Percentiles rank a stretch among this genome's conserved stretches.
Evolutionary conservation across 1,284 basidiomycete genomes (phyloP).

Genomic region (Termitomyces sp.): DNA sequence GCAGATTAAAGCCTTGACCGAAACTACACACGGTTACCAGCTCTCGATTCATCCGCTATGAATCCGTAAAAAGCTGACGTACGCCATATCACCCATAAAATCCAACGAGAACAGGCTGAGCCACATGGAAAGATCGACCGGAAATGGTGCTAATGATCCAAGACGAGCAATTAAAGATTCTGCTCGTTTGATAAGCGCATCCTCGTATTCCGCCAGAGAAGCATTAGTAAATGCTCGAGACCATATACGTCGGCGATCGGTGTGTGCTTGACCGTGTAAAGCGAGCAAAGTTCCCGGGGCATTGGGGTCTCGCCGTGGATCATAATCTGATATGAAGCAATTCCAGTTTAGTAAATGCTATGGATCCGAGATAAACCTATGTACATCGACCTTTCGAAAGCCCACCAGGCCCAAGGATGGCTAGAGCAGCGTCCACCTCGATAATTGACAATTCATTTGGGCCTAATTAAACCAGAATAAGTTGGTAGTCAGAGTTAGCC

Average conservation of each 20-base stretch:
- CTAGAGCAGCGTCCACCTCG: conserved; percentile 12
- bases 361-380: neutral
- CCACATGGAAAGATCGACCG: conserved; percentile 13
- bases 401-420: conserved; percentile 15
- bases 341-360: neutral
- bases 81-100: conserved; percentile 19
- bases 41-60: neutral
- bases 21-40: conserved; percentile 1
- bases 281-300: conserved; percentile 13
- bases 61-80: neutral
- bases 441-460: conserved; percentile 17
- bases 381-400: conserved; percentile 15
- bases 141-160: neutral
- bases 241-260: conserved; percentile 16
- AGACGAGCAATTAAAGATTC: conserved; percentile 9
- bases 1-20: conserved; percentile 11
- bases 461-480: conserved; percentile 1
- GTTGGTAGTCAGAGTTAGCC: neutral
- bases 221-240: conserved; percentile 12
- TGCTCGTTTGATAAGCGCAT: conserved; percentile 7
- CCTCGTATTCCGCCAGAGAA: conserved; percentile 14
- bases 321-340: conserved; percentile 8
- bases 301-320: conserved; percentile 14
- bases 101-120: conserved; percentile 14
- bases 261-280: conserved; percentile 13